These are phyloP conservation scores for Termitomyces sp. DNA, from an alignment of 1,284 basidiomycete species.

Conservation along the genomic window DNA sequence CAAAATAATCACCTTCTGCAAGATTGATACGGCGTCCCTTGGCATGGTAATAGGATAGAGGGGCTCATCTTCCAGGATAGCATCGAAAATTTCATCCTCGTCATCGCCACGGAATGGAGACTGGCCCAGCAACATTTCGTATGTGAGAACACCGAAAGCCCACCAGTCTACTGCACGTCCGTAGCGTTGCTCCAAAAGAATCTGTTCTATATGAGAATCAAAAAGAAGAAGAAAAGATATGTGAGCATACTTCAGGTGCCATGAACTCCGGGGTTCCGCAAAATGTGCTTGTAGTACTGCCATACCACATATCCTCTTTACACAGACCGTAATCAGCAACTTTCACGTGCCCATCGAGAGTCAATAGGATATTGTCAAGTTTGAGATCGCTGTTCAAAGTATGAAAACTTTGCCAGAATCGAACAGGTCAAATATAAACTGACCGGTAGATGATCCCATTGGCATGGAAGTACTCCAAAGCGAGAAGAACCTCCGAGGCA, in stretches of 20 bases:
- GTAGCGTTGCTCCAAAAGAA: slow-evolving; percentile 96
- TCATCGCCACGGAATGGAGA: slow-evolving; percentile 99
- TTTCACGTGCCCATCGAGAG: slow-evolving; percentile 96
- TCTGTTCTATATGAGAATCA: slow-evolving; percentile 44
- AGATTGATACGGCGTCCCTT: slow-evolving; percentile 90
- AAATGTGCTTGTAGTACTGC: slow-evolving; percentile 97
- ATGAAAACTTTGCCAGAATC: slow-evolving; percentile 11
- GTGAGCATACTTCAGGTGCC: slow-evolving; percentile 86
- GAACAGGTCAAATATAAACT: slow-evolving; percentile 23
- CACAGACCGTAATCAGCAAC: slow-evolving; percentile 99
- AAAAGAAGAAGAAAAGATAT: neutral
- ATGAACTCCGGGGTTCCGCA: slow-evolving; percentile 99
- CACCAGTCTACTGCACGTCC: slow-evolving; percentile 99
- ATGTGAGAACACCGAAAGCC: slow-evolving; percentile 98
- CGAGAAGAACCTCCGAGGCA: slow-evolving; percentile 95
- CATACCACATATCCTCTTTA: slow-evolving; percentile 99
- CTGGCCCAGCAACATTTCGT: slow-evolving; percentile 98
- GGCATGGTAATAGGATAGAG: slow-evolving; percentile 99
- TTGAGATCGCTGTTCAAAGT: slow-evolving; percentile 77
- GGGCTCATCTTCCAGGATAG: slow-evolving; percentile 97
- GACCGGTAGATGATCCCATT: slow-evolving; percentile 97
- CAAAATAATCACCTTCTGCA: slow-evolving; percentile 70
- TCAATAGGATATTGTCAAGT: slow-evolving; percentile 96
- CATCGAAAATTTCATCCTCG: slow-evolving; percentile 99
- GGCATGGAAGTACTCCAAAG: slow-evolving; percentile 96